Evolutionary conservation across 2,329 filamentous ascomycete species (phyloP), one percentile per base, ranked within the genome.

Genomic region (Trichoderma sp.): DNA sequence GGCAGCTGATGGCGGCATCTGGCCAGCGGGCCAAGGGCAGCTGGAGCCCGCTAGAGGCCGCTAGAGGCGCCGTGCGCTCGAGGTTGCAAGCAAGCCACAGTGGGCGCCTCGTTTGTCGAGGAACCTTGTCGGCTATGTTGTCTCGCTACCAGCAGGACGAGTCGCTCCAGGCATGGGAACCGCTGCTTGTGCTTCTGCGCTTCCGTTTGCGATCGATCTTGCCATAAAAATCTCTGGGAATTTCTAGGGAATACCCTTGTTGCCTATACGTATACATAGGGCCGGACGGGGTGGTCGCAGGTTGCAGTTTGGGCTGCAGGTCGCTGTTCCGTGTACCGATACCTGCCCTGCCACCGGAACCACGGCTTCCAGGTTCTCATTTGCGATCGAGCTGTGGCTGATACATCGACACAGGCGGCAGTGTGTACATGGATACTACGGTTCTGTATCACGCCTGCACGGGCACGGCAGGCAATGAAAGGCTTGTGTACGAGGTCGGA

Each of bases 1-100:
- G 64, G 57, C 48, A 54, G 59, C 39, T 56, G 64, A 60, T 64
- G 52, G 61, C 60, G 58, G 59, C 59, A 61, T 61, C 45, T 63
- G 30, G 48, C 41, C 30, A 54, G 61, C 51, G 52, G 51, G 30
- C 61, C 44, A 57, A 43, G 48, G 50, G 26, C 50, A 34, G 34
- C 34, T 39, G 34, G 34, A 14, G 34, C 12, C 34, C 12, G 34
- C 34, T 14, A 39, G 34, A 39, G 34, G 34, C 52, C 45, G 61
- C 51, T 64, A 48, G 17, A 48, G 56, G 43, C 56, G 45, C 56
- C 30, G 56, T 21, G 44, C 28, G 55, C 55, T 57, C 24, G 41
- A 57, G 48, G 52, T 43, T 15, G 48, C 48, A 34, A 6, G 12
- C 41, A 59, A 51, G 58, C 45, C 58, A 61, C 45, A 44, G 43